Conservation (phyloP, 2,329 filamentous ascomycete species). For the Alternaria burnsii region DNA sequence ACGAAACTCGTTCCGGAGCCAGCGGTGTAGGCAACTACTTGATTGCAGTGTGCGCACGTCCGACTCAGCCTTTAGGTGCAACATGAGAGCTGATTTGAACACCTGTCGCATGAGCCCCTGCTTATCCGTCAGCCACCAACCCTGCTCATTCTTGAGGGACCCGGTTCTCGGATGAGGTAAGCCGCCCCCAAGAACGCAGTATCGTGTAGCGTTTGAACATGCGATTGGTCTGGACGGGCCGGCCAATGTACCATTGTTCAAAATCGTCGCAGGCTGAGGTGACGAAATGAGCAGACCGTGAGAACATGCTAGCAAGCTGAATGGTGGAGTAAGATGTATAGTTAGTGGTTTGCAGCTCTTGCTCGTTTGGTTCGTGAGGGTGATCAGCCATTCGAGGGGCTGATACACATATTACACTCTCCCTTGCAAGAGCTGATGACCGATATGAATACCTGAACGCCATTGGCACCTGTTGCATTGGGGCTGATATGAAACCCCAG, state of each 20-base stretch:
- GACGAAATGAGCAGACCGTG: not conserved
- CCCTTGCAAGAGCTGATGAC: not conserved
- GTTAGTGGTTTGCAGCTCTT: not conserved
- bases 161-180: slow-evolving; percentile 6
- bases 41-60: not conserved
- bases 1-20: not conserved
- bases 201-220: not conserved
- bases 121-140: slow-evolving; percentile 10
- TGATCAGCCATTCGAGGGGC: not conserved
- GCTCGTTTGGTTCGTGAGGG: not conserved
- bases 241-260: not conserved
- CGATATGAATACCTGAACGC: not conserved
- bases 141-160: not conserved
- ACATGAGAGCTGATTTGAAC: not conserved
- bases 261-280: not conserved
- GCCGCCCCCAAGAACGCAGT: slow-evolving; percentile 7
- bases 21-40: not conserved
- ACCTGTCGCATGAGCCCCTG: not conserved
- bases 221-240: not conserved
- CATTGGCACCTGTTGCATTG: not conserved
- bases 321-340: not conserved
- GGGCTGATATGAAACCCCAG: not conserved
- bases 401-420: not conserved
- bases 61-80: slow-evolving; percentile 1
- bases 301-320: not conserved